Evolutionary conservation across 129 eudicot species (phyloP), one percentile per base, ranked within the genome.

Genomic region (Artemisia argyi): DNA sequence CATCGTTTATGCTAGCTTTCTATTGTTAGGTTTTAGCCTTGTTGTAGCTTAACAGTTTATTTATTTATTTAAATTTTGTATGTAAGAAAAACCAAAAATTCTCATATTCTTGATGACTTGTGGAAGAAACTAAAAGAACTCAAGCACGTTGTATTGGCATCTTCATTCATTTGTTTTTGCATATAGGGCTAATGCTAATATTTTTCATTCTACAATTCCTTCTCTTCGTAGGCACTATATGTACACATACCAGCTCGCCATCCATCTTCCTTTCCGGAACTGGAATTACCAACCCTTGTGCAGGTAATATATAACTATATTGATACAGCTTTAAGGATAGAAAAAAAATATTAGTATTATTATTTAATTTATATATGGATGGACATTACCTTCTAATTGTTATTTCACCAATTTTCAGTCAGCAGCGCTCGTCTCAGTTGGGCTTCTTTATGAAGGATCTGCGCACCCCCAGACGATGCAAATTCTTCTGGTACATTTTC

Each of bases 391-490:
- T 51, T 72, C 68, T 51, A 19, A 73, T 55, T 78, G 20, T 26
- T 46, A 15, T 79, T 22, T 73, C 53, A 9, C 51, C 62, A 51
- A 56, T 73, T 77, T 83, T 22, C 89, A 94, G 99, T 94, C 97
- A 26, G 99, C 99, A 69, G 99, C 99, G 44, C 95, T 94, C 63
- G 73, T 94, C 73, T 94, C 99, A 11, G 86, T 94, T 73, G 99
- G 99, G 83, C 91, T 94, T 73, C 96, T 94, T 67, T 88, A 85
- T 15, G 97, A 94, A 80, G 99, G 99, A 76, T 90, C 99, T 44
- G 91, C 91, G 17, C 97, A 94, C 76, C 99, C 93, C 42, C 99
- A 87, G 69, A 90, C 97, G 16, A 90, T 94, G 96, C 87, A 90
- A 66, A 71, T 81, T 79, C 94, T 94, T 78, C 85, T 90, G 97